These are phyloP conservation scores for Mycosphaerella sp. DNA, from an alignment of 2,329 filamentous ascomycete species.

Conservation along the genomic window DNA sequence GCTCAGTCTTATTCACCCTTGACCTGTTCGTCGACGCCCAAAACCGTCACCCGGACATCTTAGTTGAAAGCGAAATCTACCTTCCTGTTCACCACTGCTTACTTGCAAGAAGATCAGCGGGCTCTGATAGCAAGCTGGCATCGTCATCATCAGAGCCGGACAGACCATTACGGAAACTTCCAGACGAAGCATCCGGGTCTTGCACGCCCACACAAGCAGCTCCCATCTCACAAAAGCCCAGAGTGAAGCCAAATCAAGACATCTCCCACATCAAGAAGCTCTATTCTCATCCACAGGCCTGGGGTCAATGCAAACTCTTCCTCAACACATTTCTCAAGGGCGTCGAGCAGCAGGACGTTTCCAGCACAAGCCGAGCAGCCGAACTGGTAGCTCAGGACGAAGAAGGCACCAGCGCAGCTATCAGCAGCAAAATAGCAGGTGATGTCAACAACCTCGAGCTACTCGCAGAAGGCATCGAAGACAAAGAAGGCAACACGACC, in stretches of 20 bases:
- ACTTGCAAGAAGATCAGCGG: constrained; percentile 47
- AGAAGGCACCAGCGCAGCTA: constrained; percentile 59
- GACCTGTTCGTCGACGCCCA: constrained; percentile 78
- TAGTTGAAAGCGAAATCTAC: constrained; percentile 77
- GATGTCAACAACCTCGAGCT: constrained; percentile 61
- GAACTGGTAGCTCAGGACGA: constrained; percentile 60
- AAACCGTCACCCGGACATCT: constrained; percentile 58
- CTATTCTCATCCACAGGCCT: constrained; percentile 93
- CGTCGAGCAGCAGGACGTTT: constrained; percentile 75
- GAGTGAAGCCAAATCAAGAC: constrained; percentile 42
- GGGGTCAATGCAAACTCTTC: constrained; percentile 81
- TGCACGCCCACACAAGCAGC: constrained; percentile 42
- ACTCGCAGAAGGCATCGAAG: constrained; percentile 65
- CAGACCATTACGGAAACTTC: constrained; percentile 11
- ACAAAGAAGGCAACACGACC: constrained; percentile 69
- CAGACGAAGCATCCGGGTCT: not conserved
- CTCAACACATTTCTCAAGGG: constrained; percentile 63
- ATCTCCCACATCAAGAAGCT: constrained; percentile 64
- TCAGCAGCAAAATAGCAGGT: constrained; percentile 70
- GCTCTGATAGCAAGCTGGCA: not conserved
- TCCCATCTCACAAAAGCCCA: constrained; percentile 44
- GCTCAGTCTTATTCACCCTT: constrained; percentile 81
- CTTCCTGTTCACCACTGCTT: constrained; percentile 85
- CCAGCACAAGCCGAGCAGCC: constrained; percentile 78
- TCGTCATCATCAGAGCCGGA: not conserved